These are phyloP conservation scores for Glycyrrhiza uralensis DNA, from an alignment of 306 rosid species.

Conservation along the genomic window DNA sequence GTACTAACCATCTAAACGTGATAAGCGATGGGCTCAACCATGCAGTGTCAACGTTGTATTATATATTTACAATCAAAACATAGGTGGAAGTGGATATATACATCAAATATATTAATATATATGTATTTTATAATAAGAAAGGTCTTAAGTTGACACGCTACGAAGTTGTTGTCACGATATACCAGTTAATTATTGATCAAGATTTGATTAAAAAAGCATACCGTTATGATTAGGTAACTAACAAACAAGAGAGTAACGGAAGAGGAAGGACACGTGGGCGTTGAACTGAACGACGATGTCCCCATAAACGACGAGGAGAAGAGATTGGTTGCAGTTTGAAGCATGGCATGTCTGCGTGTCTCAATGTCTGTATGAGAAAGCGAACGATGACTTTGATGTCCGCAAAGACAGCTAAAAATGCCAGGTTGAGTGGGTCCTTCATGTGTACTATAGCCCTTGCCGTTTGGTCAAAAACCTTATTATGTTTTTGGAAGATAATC, in stretches of 20 bases:
- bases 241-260: background rate
- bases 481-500: too few species aligned
- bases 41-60: too few species aligned
- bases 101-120: too few species aligned
- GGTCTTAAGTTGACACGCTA: background rate
- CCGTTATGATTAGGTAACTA: background rate
- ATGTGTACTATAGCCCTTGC: background rate
- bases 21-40: too few species aligned
- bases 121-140: too few species aligned
- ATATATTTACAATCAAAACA: background rate
- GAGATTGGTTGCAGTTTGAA: background rate
- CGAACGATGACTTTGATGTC: slow-evolving; percentile 24
- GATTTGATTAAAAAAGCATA: background rate
- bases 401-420: slow-evolving; percentile 7
- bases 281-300: background rate
- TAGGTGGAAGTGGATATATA: background rate
- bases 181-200: background rate
- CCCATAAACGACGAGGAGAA: background rate
- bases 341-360: slow-evolving; percentile 21
- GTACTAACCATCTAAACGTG: too few species aligned
- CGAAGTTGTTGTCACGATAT: background rate
- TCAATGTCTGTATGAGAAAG: slow-evolving; percentile 24
- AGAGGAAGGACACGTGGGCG: slow-evolving; percentile 29
- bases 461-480: background rate
- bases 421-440: slow-evolving; percentile 25